phyloP scores from a whole-genome alignment of 2,329 filamentous ascomycete genomes.

The Fusarium brevicatenulatum region DNA sequence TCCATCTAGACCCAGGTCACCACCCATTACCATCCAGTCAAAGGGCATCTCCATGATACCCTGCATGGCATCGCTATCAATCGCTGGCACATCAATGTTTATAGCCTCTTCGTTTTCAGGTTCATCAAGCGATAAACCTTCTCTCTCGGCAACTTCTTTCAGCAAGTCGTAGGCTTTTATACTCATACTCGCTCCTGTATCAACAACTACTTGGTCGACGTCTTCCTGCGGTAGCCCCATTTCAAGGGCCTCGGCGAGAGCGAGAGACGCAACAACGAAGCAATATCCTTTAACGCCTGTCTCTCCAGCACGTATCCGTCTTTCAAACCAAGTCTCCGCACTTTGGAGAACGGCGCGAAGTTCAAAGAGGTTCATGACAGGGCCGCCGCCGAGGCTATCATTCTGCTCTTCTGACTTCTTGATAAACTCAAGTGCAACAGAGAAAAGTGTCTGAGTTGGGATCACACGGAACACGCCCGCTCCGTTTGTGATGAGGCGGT shows the following conservation, averaged over 20 bases:
- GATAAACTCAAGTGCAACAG: constrained; percentile 58
- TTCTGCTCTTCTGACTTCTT: constrained; percentile 56
- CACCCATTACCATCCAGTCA: constrained; percentile 39
- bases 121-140: constrained; percentile 23
- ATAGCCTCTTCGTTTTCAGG: constrained; percentile 17
- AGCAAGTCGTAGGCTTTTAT: constrained; percentile 47
- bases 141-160: constrained; percentile 47
- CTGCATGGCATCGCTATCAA: constrained; percentile 33
- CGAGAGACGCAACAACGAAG: constrained; percentile 47
- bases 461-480: constrained; percentile 56
- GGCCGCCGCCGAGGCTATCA: constrained; percentile 43
- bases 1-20: constrained; percentile 37
- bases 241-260: constrained; percentile 51
- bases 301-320: constrained; percentile 54
- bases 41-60: constrained; percentile 41
- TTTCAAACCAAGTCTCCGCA: constrained; percentile 46
- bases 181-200: constrained; percentile 38
- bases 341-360: constrained; percentile 46
- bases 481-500: constrained; percentile 53
- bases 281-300: constrained; percentile 56
- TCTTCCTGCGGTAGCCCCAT: constrained; percentile 43
- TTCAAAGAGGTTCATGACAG: constrained; percentile 47
- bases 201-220: constrained; percentile 47
- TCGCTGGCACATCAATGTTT: not conserved
- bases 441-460: constrained; percentile 52